These are phyloP conservation scores for Lactarius akahatsu DNA, from an alignment of 768 basidiomycete species.

Conservation along the genomic window DNA sequence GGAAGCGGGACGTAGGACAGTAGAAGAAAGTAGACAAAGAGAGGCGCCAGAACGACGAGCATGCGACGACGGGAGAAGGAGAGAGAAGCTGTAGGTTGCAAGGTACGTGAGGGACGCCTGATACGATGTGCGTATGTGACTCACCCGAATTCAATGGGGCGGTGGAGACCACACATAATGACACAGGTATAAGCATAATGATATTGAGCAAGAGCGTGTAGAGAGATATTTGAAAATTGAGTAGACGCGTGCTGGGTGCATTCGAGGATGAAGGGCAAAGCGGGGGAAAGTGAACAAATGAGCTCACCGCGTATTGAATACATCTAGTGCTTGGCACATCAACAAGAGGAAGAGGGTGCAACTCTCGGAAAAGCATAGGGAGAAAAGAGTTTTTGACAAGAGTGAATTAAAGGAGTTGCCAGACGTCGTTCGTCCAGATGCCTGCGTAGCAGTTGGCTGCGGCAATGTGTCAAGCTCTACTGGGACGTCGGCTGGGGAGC, in stretches of 20 bases:
- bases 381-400: slow-evolving; percentile 60
- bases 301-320: slow-evolving; percentile 58
- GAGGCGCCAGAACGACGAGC: slow-evolving; percentile 21
- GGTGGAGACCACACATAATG: slow-evolving; percentile 57
- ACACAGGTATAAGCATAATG: slow-evolving; percentile 66
- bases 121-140: slow-evolving; percentile 10
- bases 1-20: slow-evolving; percentile 73
- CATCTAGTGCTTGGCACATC: slow-evolving; percentile 62
- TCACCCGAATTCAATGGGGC: slow-evolving; percentile 29
- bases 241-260: slow-evolving; percentile 50
- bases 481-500: background rate
- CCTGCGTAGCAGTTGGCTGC: slow-evolving; percentile 10
- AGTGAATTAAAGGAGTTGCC: slow-evolving; percentile 47
- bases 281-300: background rate
- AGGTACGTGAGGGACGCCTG: background rate
- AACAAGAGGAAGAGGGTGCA: slow-evolving; percentile 70
- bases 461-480: slow-evolving; percentile 27
- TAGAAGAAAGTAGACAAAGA: slow-evolving; percentile 50
- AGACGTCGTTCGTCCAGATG: slow-evolving; percentile 16
- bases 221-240: slow-evolving; percentile 71
- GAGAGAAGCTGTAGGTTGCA: slow-evolving; percentile 1
- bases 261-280: background rate
- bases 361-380: slow-evolving; percentile 72
- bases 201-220: slow-evolving; percentile 58
- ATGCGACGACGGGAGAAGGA: slow-evolving; percentile 14